These are phyloP conservation scores for Ogataea trehaloabstinens DNA, from an alignment of 805 yeast species.

Conservation along the genomic window DNA sequence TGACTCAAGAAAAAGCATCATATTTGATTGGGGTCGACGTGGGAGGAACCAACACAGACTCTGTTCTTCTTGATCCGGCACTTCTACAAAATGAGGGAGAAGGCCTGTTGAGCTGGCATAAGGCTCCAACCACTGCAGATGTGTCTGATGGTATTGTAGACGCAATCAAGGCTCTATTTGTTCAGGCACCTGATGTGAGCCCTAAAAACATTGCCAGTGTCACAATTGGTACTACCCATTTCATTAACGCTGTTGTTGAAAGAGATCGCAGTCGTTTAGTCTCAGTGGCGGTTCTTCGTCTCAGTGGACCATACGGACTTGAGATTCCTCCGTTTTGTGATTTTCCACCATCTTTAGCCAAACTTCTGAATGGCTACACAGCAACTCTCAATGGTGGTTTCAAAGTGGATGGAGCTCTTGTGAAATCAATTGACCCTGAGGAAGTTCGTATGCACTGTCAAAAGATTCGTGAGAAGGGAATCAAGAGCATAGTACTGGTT, in stretches of 20 bases:
- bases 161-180: constrained; percentile 36
- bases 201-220: constrained; percentile 37
- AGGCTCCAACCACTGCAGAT: constrained; percentile 42
- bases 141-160: constrained; percentile 41
- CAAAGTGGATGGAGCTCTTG: constrained; percentile 41
- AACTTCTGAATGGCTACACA: constrained; percentile 35
- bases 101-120: constrained; percentile 42
- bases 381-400: constrained; percentile 41
- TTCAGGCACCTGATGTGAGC: constrained; percentile 14
- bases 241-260: constrained; percentile 50
- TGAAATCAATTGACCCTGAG: constrained; percentile 32
- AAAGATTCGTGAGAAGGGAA: constrained; percentile 32
- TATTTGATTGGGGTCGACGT: constrained; percentile 46
- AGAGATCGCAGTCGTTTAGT: constrained; percentile 41
- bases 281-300: constrained; percentile 43
- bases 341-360: constrained; percentile 39
- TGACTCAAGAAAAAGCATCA: neutral
- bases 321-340: constrained; percentile 42
- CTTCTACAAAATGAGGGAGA: constrained; percentile 19
- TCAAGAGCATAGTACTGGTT: constrained; percentile 38
- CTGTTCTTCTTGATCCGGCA: constrained; percentile 42
- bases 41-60: constrained; percentile 52
- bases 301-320: constrained; percentile 42
- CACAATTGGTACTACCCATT: constrained; percentile 53
- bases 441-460: constrained; percentile 14